Evolutionary conservation across 441 rosid species (phyloP).

Genomic region (Aleurites moluccanus): DNA sequence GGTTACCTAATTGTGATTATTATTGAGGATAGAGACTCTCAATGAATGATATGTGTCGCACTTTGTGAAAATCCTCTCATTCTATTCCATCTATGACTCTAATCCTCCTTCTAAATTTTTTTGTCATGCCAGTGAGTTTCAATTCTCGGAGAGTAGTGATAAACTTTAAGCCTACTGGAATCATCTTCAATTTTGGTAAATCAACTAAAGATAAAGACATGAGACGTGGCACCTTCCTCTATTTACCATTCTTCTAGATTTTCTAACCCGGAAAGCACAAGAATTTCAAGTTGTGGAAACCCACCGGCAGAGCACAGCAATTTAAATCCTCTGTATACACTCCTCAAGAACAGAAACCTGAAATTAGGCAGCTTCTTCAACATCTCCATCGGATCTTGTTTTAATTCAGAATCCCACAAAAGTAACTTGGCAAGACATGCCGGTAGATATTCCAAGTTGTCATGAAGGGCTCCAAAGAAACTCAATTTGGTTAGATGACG

Average conservation of each 20-base stretch:
- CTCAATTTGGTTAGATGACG: no score
- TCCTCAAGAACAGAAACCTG: not conserved
- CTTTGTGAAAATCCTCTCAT: constrained; percentile 15
- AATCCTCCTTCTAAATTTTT: not conserved
- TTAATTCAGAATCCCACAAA: not conserved
- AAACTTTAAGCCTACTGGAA: constrained; percentile 11
- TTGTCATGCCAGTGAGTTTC: not conserved
- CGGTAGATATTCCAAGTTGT: not conserved
- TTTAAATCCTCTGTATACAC: not conserved
- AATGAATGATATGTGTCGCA: not conserved
- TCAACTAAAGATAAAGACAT: not conserved
- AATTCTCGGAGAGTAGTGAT: constrained; percentile 8
- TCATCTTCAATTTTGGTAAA: not conserved
- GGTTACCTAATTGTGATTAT: no score
- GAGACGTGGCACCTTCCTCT: constrained; percentile 13
- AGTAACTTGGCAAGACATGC: not conserved
- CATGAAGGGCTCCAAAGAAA: not conserved
- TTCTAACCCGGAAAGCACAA: not conserved
- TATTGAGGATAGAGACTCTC: no score
- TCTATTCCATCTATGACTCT: not conserved
- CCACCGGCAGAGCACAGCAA: constrained; percentile 7
- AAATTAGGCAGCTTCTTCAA: constrained; percentile 10
- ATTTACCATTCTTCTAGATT: not conserved
- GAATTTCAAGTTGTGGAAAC: constrained; percentile 8
- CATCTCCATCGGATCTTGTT: constrained; percentile 9